Evolutionary conservation across 2,329 filamentous ascomycete species (phyloP).

Genomic region (Alternaria triticimaculans): DNA sequence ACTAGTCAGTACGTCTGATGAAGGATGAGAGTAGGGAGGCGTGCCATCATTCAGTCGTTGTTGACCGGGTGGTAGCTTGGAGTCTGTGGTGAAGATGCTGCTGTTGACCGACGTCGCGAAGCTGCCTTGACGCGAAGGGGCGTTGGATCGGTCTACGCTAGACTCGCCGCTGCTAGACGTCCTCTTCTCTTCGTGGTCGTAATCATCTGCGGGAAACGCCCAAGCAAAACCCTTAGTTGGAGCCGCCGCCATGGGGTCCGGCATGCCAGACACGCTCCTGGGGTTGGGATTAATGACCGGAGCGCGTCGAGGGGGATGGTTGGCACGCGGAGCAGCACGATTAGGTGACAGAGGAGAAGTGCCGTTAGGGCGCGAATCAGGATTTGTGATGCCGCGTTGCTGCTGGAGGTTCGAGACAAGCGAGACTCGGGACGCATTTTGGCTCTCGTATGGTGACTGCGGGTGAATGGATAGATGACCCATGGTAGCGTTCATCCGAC

Average conservation of each 20-base stretch:
- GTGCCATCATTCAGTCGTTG: constrained; percentile 71
- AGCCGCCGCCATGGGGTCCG: constrained; percentile 70
- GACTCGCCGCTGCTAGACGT: constrained; percentile 58
- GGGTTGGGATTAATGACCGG: constrained; percentile 75
- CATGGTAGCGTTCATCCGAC: constrained; percentile 75
- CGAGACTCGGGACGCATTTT: constrained; percentile 78
- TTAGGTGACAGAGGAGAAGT: constrained; percentile 55
- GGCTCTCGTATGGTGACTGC: constrained; percentile 74
- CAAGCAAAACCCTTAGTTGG: constrained; percentile 84
- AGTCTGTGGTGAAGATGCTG: constrained; percentile 79
- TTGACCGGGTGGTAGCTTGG: constrained; percentile 73
- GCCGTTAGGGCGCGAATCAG: constrained; percentile 52
- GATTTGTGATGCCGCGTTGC: constrained; percentile 56
- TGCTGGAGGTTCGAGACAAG: constrained; percentile 74
- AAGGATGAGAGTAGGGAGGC: constrained; percentile 15
- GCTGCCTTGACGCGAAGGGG: constrained; percentile 75
- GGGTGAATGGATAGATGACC: constrained; percentile 72
- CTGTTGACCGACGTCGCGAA: constrained; percentile 79
- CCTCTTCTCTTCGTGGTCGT: constrained; percentile 61
- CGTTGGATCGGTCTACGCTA: constrained; percentile 57
- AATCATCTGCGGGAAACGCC: constrained; percentile 76
- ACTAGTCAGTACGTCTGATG: constrained; percentile 29
- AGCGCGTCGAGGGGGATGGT: constrained; percentile 63
- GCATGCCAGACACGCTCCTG: constrained; percentile 68
- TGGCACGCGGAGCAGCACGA: constrained; percentile 42